phyloP scores from a whole-genome alignment of 2,329 filamentous ascomycete species.

The Didymellaceae sp. region DNA sequence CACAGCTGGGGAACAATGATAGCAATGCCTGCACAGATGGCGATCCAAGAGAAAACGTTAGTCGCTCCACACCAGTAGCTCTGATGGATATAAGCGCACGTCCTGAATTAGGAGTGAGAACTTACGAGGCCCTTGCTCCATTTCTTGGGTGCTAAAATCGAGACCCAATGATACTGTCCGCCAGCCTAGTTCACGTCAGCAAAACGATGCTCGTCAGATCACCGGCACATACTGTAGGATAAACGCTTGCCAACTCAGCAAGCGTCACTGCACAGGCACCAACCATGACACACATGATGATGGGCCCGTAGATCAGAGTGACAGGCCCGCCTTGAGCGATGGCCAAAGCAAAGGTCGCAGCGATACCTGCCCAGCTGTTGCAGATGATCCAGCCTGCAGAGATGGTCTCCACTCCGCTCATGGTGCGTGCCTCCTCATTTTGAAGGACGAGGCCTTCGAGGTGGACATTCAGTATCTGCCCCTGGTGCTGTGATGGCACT shows the following conservation, averaged over 20 bases:
- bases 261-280: conserved; percentile 20
- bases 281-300: conserved; percentile 22
- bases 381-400: conserved; percentile 27
- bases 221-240: conserved; percentile 28
- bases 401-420: conserved; percentile 22
- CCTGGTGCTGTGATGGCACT: conserved; percentile 14
- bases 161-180: conserved; percentile 31
- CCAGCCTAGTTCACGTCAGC: conserved; percentile 14
- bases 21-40: conserved; percentile 22
- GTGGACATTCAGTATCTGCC: conserved; percentile 9
- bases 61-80: conserved; percentile 25
- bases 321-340: conserved; percentile 22
- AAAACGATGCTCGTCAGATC: not conserved
- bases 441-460: conserved; percentile 19
- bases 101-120: not conserved
- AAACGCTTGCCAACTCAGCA: conserved; percentile 42
- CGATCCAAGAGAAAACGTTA: conserved; percentile 27
- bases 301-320: conserved; percentile 23
- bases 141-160: conserved; percentile 52
- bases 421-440: conserved; percentile 13
- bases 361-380: conserved; percentile 26
- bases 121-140: conserved; percentile 21
- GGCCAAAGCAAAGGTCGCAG: conserved; percentile 21
- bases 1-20: conserved; percentile 23
- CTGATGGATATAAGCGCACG: not conserved